Evolutionary conservation across 2,329 filamentous ascomycete species (phyloP).

Genomic region (Fusarium sp.): DNA sequence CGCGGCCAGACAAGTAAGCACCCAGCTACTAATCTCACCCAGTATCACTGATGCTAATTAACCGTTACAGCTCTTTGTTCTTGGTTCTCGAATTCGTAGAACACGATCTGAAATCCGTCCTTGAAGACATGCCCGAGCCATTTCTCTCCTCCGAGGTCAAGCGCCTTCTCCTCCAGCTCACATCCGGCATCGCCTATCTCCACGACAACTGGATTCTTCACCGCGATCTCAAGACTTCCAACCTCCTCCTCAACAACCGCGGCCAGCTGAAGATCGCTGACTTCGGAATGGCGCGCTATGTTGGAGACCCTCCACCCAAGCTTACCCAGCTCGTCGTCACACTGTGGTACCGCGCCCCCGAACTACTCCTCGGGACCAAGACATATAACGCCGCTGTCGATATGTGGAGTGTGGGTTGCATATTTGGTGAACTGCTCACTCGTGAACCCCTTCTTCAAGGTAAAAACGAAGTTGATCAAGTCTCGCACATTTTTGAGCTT

Average conservation of each 20-base stretch:
- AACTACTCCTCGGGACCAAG: conserved; percentile 84
- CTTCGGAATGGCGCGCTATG: conserved; percentile 96
- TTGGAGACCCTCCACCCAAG: conserved; percentile 79
- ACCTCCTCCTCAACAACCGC: conserved; percentile 94
- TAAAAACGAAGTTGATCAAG: conserved; percentile 91
- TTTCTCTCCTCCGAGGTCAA: conserved; percentile 95
- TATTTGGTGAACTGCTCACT: conserved; percentile 90
- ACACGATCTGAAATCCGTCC: conserved; percentile 93
- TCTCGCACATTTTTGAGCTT: conserved; percentile 88
- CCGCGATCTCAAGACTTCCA: conserved; percentile 93
- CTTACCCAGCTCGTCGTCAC: conserved; percentile 95
- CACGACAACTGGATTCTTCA: conserved; percentile 93
- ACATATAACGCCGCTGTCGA: conserved; percentile 83
- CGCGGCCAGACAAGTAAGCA: conserved; percentile 65
- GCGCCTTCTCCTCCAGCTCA: conserved; percentile 85
- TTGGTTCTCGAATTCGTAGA: conserved; percentile 98
- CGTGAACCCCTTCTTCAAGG: conserved; percentile 87
- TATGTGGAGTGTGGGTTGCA: conserved; percentile 96
- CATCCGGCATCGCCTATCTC: conserved; percentile 83
- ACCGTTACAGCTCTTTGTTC: conserved; percentile 73
- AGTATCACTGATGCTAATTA: conserved; percentile 17
- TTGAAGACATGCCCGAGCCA: conserved; percentile 93
- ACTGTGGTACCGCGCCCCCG: conserved; percentile 94
- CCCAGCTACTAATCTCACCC: conserved; percentile 33
- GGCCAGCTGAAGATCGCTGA: conserved; percentile 96